Evolutionary conservation across 2,329 filamentous ascomycete genomes (phyloP), one percentile per base, ranked within the genome.

Genomic region (Aspergillus quadricinctus): DNA sequence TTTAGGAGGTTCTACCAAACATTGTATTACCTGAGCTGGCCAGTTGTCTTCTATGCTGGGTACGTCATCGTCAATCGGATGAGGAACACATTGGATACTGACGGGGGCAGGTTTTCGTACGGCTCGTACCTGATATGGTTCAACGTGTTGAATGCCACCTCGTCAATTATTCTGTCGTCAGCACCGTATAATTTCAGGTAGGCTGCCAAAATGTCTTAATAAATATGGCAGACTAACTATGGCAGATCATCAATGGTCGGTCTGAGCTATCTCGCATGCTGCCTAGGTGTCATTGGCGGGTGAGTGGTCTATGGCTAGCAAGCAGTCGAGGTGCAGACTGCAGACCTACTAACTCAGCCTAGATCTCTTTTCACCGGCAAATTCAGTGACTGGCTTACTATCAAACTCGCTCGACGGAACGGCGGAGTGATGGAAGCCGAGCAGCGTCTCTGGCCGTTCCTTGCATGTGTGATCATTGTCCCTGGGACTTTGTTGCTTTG

Each of bases 371-470:
- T 74, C 52, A 71, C 74, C 7, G 74, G 75, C 27, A 62, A 67
- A 7, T 69, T 75, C 56, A 75, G 73, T 40, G 73, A 77, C 58
- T 74, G 71, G 69, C 64, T 76, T 35, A 70, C 70, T 1, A 59
- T 76, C 54, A 68, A 66, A 48, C 64, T 76, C 10, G 72, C 74
- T 14, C 72, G 74, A 3, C 73, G 72, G 29, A 76, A 76, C 52
- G 68, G 68, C 11, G 75, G 75, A 9, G 61, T 74, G 23, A 73
- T 75, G 67, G 75, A 77, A 61, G 72, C 75, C 3, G 75, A 77
- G 53, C 66, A 75, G 35, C 71, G 75, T 11, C 63, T 77, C 1
- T 78, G 74, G 74, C 71, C 73, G 8, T 75, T 75, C 29, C 46
- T 62, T 0, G 61, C 69, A 2, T 72, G 72, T 45, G 53, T 75